phyloP scores from a whole-genome alignment of 148 eudicot species.

The Pouteria glomerata region DNA sequence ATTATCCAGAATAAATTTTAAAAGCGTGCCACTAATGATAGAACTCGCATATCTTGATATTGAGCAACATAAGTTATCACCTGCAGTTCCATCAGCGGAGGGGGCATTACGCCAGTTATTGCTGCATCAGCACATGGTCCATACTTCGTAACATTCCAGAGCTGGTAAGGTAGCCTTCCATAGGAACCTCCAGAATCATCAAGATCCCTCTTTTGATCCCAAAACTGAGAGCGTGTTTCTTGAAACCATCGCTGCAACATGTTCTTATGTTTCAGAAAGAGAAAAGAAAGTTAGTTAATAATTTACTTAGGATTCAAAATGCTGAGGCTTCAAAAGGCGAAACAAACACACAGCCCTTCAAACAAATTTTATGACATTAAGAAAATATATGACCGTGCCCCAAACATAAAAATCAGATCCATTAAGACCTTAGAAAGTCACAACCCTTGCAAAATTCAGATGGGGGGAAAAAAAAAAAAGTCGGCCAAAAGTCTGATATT shows the following conservation, averaged over 20 bases:
- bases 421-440: not conserved
- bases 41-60: not conserved
- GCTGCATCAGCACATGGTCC: constrained; percentile 93
- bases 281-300: constrained; percentile 18
- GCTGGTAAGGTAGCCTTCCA: constrained; percentile 74
- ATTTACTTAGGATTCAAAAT: not conserved
- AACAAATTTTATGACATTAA: not conserved
- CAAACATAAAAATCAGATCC: not conserved
- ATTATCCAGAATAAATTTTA: not conserved
- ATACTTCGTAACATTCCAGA: constrained; percentile 88
- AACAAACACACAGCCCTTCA: not conserved
- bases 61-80: constrained; percentile 27
- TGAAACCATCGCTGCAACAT: constrained; percentile 71
- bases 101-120: constrained; percentile 91
- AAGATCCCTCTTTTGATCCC: constrained; percentile 41
- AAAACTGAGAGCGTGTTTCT: constrained; percentile 45
- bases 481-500: not conserved
- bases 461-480: not conserved
- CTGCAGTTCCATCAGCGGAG: constrained; percentile 88
- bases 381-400: not conserved
- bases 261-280: constrained; percentile 46
- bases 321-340: not conserved
- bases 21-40: not conserved
- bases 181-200: constrained; percentile 42
- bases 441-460: too few species aligned